Evolutionary conservation across 805 yeast species (phyloP).

Genomic region (Wickerhamomyces hampshirensis): DNA sequence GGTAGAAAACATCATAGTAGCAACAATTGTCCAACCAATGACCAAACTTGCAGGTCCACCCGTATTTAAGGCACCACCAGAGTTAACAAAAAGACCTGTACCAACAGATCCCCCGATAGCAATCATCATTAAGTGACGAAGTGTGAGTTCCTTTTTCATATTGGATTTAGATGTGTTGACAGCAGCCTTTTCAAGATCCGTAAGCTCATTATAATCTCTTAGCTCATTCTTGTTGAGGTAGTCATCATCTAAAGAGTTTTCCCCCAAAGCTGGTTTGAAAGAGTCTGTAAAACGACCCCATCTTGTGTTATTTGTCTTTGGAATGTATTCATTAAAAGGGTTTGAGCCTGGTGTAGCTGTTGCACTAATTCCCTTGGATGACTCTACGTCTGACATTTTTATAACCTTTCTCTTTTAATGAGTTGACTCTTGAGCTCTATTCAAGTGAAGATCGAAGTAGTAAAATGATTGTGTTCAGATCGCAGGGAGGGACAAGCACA

Average conservation of each 20-base stretch:
- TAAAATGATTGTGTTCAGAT: too few relatives aligned
- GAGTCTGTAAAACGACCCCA: conserved; percentile 38
- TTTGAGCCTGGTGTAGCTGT: not conserved
- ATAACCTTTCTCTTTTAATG: not conserved
- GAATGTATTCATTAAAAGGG: not conserved
- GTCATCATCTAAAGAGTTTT: conserved; percentile 3
- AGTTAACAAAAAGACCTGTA: conserved; percentile 64
- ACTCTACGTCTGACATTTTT: conserved; percentile 2
- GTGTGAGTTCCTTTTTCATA: conserved; percentile 25
- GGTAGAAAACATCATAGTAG: conserved; percentile 54
- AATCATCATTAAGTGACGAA: conserved; percentile 72
- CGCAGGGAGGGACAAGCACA: too few relatives aligned
- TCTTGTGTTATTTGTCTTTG: conserved; percentile 1
- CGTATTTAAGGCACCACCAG: conserved; percentile 49
- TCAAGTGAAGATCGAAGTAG: not conserved
- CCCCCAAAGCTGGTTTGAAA: conserved; percentile 36
- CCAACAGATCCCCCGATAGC: conserved; percentile 73
- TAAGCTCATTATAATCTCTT: conserved; percentile 18
- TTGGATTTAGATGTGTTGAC: conserved; percentile 33
- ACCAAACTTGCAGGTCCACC: conserved; percentile 66
- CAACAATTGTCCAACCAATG: conserved; percentile 49
- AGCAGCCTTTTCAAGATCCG: conserved; percentile 35
- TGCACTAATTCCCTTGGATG: not conserved
- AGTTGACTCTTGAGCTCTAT: not conserved
- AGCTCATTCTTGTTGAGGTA: conserved; percentile 12